Conservation (phyloP, 441 rosid species). For the Raphanus hybrid region DNA sequence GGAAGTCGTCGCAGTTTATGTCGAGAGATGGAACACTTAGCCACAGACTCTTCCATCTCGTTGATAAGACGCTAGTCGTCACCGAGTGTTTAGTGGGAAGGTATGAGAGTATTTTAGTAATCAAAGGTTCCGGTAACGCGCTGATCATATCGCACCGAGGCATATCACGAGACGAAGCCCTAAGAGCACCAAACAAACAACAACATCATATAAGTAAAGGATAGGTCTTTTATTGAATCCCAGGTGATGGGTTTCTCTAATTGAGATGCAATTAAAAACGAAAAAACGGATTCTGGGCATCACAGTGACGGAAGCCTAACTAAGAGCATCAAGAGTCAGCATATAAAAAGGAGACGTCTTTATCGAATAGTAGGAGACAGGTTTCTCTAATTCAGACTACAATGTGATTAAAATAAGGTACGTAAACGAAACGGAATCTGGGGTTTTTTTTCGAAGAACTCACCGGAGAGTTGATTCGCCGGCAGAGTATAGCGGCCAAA, state of each 20-base stretch:
- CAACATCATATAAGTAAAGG: not conserved
- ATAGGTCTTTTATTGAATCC: not conserved
- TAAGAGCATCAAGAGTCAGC: not conserved
- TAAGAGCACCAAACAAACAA: not conserved
- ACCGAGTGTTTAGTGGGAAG: slow-evolving; percentile 20
- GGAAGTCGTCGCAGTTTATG: not conserved
- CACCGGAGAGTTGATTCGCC: not conserved
- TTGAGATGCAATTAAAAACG: not conserved
- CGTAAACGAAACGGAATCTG: not conserved
- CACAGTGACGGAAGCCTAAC: not conserved
- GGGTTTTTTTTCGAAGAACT: not conserved
- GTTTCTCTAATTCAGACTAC: not conserved
- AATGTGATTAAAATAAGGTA: not conserved
- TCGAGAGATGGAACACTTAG: slow-evolving; percentile 5
- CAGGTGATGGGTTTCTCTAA: not conserved
- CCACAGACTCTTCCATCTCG: slow-evolving; percentile 19
- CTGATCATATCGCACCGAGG: not conserved
- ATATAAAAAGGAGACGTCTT: not conserved
- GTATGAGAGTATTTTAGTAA: slow-evolving; percentile 20
- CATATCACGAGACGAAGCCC: not conserved
- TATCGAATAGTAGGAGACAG: not conserved
- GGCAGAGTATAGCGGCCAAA: not conserved
- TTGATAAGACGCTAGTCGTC: slow-evolving; percentile 17
- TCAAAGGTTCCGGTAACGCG: slow-evolving; percentile 5
- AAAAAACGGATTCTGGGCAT: not conserved